A percentile compares a stretch with the other conserved stretches of the same genome.
Evolutionary conservation across 2,329 filamentous ascomycete genomes (phyloP).

Genomic region (Pyrenophora graminea): DNA sequence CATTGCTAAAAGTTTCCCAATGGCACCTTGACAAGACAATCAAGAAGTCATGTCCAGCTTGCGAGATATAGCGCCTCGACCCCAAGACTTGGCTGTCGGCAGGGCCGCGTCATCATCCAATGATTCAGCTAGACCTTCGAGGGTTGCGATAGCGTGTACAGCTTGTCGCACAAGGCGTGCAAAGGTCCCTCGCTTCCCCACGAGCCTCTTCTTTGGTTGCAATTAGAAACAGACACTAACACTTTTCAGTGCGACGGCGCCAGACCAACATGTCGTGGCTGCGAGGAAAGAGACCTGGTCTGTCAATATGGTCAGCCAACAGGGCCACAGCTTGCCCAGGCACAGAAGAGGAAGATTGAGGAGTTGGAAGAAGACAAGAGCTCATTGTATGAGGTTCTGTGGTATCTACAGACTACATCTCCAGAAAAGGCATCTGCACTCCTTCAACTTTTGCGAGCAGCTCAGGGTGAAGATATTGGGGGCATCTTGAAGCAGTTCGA

Average conservation of each 20-base stretch:
- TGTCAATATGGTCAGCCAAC: conserved; percentile 9
- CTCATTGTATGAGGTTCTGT: conserved; percentile 19
- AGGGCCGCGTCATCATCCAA: neutral
- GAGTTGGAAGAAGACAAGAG: conserved; percentile 12
- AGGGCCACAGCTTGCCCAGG: conserved; percentile 7
- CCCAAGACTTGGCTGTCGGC: neutral
- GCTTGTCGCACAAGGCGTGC: conserved; percentile 10
- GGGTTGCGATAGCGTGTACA: conserved; percentile 8
- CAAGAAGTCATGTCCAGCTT: conserved; percentile 1
- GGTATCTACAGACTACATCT: conserved; percentile 21
- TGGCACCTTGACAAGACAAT: neutral
- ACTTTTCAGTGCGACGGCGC: conserved; percentile 11
- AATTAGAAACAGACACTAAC: neutral
- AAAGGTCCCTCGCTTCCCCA: conserved; percentile 1
- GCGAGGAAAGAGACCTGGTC: neutral
- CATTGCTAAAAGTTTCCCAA: neutral
- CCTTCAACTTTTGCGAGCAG: conserved; percentile 12
- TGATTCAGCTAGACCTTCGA: neutral
- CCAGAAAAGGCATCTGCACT: conserved; percentile 13
- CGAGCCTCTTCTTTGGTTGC: neutral
- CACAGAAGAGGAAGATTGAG: conserved; percentile 13
- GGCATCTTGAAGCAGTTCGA: conserved; percentile 10
- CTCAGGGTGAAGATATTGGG: conserved; percentile 8
- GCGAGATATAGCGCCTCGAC: conserved; percentile 9
- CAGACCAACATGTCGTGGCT: conserved; percentile 11